phyloP scores from a whole-genome alignment of 176 grass and related monocot genomes.

The Raddia guianensis region DNA sequence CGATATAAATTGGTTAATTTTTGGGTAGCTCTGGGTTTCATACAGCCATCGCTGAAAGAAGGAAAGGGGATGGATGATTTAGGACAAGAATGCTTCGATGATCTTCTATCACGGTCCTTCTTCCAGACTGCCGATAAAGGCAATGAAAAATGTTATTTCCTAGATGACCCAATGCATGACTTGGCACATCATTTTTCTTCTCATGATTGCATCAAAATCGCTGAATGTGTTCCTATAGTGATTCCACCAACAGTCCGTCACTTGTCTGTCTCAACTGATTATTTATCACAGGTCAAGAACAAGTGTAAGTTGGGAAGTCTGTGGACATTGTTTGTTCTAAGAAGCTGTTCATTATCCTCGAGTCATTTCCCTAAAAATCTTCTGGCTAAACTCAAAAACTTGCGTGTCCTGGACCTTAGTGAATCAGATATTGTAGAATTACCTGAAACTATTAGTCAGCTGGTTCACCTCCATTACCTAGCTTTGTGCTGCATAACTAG shows the following conservation, averaged over 20 bases:
- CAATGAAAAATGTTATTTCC: conserved; percentile 33
- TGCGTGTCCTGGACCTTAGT: conserved; percentile 53
- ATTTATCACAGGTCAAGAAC: conserved; percentile 35
- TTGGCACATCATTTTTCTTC: conserved; percentile 45
- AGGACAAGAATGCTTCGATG: conserved; percentile 54
- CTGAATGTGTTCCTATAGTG: conserved; percentile 23
- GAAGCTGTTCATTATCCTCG: conserved; percentile 19
- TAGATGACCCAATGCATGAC: conserved; percentile 54
- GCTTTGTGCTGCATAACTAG: conserved; percentile 35
- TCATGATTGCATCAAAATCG: conserved; percentile 52
- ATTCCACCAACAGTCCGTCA: conserved; percentile 52
- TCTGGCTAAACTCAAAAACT: conserved; percentile 42
- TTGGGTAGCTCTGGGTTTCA: conserved; percentile 51
- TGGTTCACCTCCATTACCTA: conserved; percentile 64
- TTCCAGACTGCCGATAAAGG: conserved; percentile 36
- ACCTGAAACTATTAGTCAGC: conserved; percentile 38
- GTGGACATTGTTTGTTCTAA: conserved; percentile 43
- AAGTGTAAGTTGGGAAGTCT: conserved; percentile 36
- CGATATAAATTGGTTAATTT: conserved; percentile 42
- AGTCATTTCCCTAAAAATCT: conserved; percentile 29
- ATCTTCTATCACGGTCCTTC: conserved; percentile 56
- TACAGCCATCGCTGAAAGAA: conserved; percentile 25
- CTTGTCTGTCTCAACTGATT: conserved; percentile 43
- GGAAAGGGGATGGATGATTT: conserved; percentile 30
- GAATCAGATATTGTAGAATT: conserved; percentile 54